phyloP scores from a whole-genome alignment of 257 asterid genomes.

The Sherardia arvensis region DNA sequence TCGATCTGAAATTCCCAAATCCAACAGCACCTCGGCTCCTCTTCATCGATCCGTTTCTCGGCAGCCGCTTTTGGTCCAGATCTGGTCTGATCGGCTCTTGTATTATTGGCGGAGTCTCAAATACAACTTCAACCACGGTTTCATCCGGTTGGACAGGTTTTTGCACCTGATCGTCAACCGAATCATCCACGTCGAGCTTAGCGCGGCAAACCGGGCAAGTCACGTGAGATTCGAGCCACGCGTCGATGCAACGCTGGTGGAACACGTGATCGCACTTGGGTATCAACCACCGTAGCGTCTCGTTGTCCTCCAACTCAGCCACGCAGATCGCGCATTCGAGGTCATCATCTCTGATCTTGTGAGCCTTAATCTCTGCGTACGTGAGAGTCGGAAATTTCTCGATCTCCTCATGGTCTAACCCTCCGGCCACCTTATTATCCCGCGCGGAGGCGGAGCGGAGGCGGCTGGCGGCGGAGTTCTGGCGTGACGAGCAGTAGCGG shows the following conservation, averaged over 20 bases:
- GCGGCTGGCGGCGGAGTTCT: conserved; percentile 22
- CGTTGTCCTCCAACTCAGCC: conserved; percentile 63
- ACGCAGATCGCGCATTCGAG: conserved; percentile 92
- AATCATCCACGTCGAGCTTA: conserved; percentile 30
- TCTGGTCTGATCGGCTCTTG: conserved; percentile 19
- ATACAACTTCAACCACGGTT: conserved; percentile 28
- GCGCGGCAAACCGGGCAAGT: conserved; percentile 97
- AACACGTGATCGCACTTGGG: conserved; percentile 92
- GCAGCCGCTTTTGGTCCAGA: conserved; percentile 22
- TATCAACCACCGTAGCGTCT: conserved; percentile 71
- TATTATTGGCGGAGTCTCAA: conserved; percentile 7
- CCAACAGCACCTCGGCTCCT: conserved; percentile 13
- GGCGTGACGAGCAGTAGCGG: conserved; percentile 55
- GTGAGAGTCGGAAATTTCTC: conserved; percentile 70
- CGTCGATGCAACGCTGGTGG: conserved; percentile 82
- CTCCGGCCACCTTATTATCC: conserved; percentile 40
- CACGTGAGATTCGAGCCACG: conserved; percentile 75
- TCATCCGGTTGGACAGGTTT: conserved; percentile 23
- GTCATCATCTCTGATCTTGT: conserved; percentile 54
- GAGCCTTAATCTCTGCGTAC: conserved; percentile 83
- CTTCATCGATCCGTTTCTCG: conserved; percentile 35
- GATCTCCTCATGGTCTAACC: conserved; percentile 44
- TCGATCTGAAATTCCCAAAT: conserved; percentile 58
- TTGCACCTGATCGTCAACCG: conserved; percentile 18
- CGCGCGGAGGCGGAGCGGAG: conserved; percentile 27